Evolutionary conservation across 371 early-diverging fungal species (phyloP).

Genomic region (Apophysomyces sp.): DNA sequence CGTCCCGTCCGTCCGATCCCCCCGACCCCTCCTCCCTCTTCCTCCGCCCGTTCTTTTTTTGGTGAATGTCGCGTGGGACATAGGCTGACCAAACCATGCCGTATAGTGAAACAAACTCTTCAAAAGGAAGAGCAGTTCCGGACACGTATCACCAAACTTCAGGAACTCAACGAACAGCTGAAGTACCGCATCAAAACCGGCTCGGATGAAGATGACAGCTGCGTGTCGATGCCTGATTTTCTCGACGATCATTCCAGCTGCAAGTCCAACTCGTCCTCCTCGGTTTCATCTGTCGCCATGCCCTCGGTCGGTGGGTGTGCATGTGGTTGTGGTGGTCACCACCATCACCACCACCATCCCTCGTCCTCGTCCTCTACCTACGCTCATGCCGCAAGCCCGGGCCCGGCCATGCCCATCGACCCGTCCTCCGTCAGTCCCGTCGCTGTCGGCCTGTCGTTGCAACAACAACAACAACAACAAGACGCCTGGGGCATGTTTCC

Average conservation of each 20-base stretch:
- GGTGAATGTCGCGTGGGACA: too few relatives aligned
- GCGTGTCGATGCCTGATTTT: neutral
- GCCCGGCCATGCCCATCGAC: neutral
- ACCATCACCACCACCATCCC: too few relatives aligned
- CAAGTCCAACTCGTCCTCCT: neutral
- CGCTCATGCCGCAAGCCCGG: too few relatives aligned
- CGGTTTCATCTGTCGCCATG: neutral
- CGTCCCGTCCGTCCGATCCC: neutral
- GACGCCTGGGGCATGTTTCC: neutral
- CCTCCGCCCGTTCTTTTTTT: too few relatives aligned
- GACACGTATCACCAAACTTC: conserved; percentile 12
- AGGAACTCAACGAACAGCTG: conserved; percentile 18
- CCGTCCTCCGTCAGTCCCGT: neutral
- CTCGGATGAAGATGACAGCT: neutral
- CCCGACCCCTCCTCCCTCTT: too few relatives aligned
- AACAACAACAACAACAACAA: neutral
- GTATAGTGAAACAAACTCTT: conserved; percentile 30
- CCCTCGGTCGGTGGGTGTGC: neutral
- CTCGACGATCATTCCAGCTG: neutral
- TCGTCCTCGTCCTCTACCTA: too few relatives aligned
- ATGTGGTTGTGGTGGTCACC: too few relatives aligned
- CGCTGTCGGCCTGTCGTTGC: neutral
- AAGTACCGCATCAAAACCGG: conserved; percentile 7
- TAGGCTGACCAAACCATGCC: too few relatives aligned
- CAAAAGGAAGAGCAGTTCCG: conserved; percentile 34